phyloP scores from a whole-genome alignment of 2,329 filamentous ascomycete species.

The Alternaria sp. region DNA sequence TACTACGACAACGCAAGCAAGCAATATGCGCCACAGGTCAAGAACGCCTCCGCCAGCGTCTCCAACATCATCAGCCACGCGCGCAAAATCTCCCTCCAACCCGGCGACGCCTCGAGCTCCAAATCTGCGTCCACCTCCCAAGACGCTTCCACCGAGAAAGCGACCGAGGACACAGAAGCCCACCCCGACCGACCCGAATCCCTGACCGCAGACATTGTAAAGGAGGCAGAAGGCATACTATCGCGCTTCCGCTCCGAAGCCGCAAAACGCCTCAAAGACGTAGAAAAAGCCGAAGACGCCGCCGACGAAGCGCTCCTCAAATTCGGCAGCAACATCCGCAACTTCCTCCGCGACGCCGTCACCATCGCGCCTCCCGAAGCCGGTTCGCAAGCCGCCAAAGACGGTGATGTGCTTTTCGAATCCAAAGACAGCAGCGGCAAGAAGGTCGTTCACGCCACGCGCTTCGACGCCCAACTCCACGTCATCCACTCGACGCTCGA shows the following conservation, averaged over 20 bases:
- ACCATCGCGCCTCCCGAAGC: slow-evolving; percentile 76
- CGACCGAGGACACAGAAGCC: slow-evolving; percentile 29
- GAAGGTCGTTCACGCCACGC: slow-evolving; percentile 90
- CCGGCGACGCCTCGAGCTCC: slow-evolving; percentile 27
- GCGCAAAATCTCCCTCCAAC: slow-evolving; percentile 69
- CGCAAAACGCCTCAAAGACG: slow-evolving; percentile 81
- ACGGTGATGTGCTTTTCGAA: slow-evolving; percentile 77
- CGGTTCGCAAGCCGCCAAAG: slow-evolving; percentile 53
- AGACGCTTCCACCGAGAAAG: slow-evolving; percentile 12
- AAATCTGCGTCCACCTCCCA: slow-evolving; percentile 24
- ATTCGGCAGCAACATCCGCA: slow-evolving; percentile 86
- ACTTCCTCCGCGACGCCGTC: slow-evolving; percentile 90
- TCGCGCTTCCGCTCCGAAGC: slow-evolving; percentile 78
- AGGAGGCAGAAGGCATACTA: slow-evolving; percentile 70
- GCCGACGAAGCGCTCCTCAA: slow-evolving; percentile 93
- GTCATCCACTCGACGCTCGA: slow-evolving; percentile 88
- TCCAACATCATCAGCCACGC: slow-evolving; percentile 77
- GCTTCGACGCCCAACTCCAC: slow-evolving; percentile 94
- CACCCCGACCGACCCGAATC: slow-evolving; percentile 53
- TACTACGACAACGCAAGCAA: slow-evolving; percentile 84
- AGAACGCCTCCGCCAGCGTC: slow-evolving; percentile 82
- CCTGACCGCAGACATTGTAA: slow-evolving; percentile 58
- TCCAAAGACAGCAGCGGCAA: slow-evolving; percentile 90
- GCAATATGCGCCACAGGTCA: slow-evolving; percentile 78
- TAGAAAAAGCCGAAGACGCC: slow-evolving; percentile 91